Base-by-base conservation (phyloP, 345 rosid species). In the Acer campestre region DNA sequence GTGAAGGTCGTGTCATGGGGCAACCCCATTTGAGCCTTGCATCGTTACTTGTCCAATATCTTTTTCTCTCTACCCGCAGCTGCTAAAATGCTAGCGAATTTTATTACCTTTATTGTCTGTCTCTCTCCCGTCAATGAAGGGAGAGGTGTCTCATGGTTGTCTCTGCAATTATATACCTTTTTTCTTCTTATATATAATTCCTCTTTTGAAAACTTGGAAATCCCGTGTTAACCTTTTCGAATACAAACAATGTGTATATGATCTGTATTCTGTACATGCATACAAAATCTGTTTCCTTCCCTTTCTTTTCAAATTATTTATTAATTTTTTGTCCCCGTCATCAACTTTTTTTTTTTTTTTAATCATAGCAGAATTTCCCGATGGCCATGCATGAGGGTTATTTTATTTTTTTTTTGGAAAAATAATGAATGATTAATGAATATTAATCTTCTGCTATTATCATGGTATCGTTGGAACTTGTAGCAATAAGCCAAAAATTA, bases 81-180 rank as follows among this genome's bases (percentile, higher is more conserved):
- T 35, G 6, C 38, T 4, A 35, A 35, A 35, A 6, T 35, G 38
- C 6, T 35, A 35, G 6, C 38, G 6, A 35, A 35, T 35, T 4
- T 35, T 0, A 6, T 4, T 5, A 4, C 38, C 38, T 35, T 35
- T 35, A 35, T 4, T 35, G 38, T 35, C 38, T 35, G 38, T 65
- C 59, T 62, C 61, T 75, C 77, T 74, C 86, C 82, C 81, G 80
- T 79, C 67, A 46, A 65, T 49, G 80, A 70, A 51, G 84, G 80
- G 68, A 84, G 76, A 25, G n/a, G 58, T 53, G 58, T 53, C 58
- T 16, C 58, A 35, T 35, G 38, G 11, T 5, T 73, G 82, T 69
- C 80, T 38, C 61, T 67, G 40, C 66, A 53, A 35, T 27, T 68
- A 1, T 31, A 31, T 31, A 31, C 0, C 27, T 29, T 73, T 31